Conservation (phyloP, 805 yeast genomes). For the Maudiozyma barnettii region DNA sequence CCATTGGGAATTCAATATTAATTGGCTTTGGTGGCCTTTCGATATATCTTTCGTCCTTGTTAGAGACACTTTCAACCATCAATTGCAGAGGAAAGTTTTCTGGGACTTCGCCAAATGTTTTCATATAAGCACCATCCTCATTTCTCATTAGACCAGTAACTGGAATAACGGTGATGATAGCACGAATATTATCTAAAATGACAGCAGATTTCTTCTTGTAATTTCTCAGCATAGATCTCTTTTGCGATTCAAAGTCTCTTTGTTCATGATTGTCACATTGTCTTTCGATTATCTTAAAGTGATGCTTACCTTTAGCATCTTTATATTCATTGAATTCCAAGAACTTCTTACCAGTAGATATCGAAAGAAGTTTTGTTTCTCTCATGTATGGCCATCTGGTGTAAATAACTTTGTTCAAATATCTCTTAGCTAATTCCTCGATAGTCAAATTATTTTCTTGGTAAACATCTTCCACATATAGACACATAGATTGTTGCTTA, state of each 20-base stretch:
- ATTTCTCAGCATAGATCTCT: slow-evolving; percentile 31
- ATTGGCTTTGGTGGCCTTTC: slow-evolving; percentile 71
- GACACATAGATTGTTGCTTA: slow-evolving; percentile 68
- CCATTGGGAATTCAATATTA: slow-evolving; percentile 71
- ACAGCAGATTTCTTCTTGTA: slow-evolving; percentile 56
- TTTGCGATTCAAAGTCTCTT: slow-evolving; percentile 37
- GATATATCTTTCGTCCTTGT: slow-evolving; percentile 63
- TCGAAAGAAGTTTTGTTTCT: slow-evolving; percentile 62
- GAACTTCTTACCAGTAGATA: slow-evolving; percentile 44
- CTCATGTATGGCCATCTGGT: slow-evolving; percentile 86
- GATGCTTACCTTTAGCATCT: slow-evolving; percentile 13
- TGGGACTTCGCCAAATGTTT: slow-evolving; percentile 49
- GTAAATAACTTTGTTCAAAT: slow-evolving; percentile 54
- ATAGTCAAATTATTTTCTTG: slow-evolving; percentile 40
- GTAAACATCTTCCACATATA: slow-evolving; percentile 49
- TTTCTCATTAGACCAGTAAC: slow-evolving; percentile 71
- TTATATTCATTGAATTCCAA: slow-evolving; percentile 27
- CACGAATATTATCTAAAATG: slow-evolving; percentile 41
- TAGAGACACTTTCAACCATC: slow-evolving; percentile 61
- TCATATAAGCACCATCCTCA: slow-evolving; percentile 63
- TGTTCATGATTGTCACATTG: slow-evolving; percentile 40
- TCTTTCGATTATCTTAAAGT: slow-evolving; percentile 29
- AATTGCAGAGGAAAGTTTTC: slow-evolving; percentile 69
- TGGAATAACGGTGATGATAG: slow-evolving; percentile 59
- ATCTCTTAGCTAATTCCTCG: slow-evolving; percentile 57